A percentile compares a stretch with the other conserved stretches of the same genome.
Evolutionary conservation across 1,284 basidiomycete species (phyloP).

Genomic region (Microbotryum scabiosae): DNA sequence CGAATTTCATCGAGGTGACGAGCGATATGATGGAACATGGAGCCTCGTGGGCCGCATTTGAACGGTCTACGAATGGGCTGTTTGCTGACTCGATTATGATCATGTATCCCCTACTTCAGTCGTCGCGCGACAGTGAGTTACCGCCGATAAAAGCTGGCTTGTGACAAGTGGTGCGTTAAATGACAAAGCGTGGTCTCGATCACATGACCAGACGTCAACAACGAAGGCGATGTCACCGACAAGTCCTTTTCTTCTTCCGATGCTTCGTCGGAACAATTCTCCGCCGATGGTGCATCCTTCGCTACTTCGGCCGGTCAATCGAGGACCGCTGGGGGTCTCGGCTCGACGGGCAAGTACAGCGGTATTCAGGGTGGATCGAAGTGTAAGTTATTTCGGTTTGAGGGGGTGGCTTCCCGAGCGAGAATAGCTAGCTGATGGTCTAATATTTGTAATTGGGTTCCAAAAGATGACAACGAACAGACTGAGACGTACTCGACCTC

Average conservation of each 20-base stretch:
- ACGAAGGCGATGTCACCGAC: not conserved
- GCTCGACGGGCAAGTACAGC: not conserved
- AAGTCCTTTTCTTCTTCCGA: not conserved
- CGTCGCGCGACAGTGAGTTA: not conserved
- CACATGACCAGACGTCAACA: conserved; percentile 5
- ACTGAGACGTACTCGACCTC: too few relatives aligned
- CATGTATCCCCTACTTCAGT: too few relatives aligned
- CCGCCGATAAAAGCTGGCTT: too few relatives aligned
- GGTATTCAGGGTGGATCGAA: not conserved
- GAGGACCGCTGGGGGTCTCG: not conserved
- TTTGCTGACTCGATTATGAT: not conserved
- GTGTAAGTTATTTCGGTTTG: too few relatives aligned
- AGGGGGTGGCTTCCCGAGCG: too few relatives aligned
- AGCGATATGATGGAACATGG: too few relatives aligned
- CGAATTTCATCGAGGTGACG: not conserved
- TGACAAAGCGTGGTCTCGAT: too few relatives aligned
- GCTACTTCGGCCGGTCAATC: conserved; percentile 8
- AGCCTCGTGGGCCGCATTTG: not conserved
- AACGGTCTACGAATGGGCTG: not conserved
- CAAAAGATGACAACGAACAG: too few relatives aligned
- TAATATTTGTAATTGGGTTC: too few relatives aligned
- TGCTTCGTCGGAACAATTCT: conserved; percentile 9
- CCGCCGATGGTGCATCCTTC: conserved; percentile 5
- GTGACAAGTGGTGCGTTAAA: too few relatives aligned
- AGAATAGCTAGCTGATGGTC: too few relatives aligned